Base-by-base conservation (phyloP, 441 rosid species). In the Corymbia calophylla region DNA sequence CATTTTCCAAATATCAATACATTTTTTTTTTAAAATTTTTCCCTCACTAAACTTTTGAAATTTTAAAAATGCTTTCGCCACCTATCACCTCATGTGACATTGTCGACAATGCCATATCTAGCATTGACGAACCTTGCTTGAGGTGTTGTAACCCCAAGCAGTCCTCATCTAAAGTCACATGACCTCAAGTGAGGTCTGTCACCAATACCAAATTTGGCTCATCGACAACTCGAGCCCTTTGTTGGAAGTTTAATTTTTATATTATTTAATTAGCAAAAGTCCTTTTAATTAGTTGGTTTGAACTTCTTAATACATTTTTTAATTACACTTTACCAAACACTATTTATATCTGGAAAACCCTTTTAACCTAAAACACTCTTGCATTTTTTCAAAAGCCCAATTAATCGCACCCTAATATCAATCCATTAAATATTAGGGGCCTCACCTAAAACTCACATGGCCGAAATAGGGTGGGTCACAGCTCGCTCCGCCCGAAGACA, bases 81-180 rank as follows among this genome's bases (percentile, higher is more conserved):
- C 25, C 0, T 5, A 56, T 56, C 62, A 56, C 2, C 11, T 9
- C 25, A 2, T 5, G 2, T 23, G 29, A 56, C 2, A 4, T 58
- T 5, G 3, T 58, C 0, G 0, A 1, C 1, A 58, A 58, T 0
- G 4, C 64, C 25, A 25, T 5, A 10, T 58, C 0, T 25, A 58
- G 0, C 0, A 0, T 0, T 9, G 0, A 58, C 7, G n/a, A 58
- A 6, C 0, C n/a, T 58, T 58, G 6, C 29, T 58, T 58, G 62
- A 58, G 62, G 25, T 58, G 1, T 2, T 0, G 6, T 2, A 13
- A 25, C 14, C 62, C 25, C 62, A 58, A 58, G 14, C 25, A 29
- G 6, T 13, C 62, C 62, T 58, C 64, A 58, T 58, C 64, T 25
- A 58, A 58, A 25, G n/a, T 58, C 64, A 58, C 2, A 14, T 1